Base-by-base conservation (phyloP, 768 basidiomycete species). In the Suillus plorans region DNA sequence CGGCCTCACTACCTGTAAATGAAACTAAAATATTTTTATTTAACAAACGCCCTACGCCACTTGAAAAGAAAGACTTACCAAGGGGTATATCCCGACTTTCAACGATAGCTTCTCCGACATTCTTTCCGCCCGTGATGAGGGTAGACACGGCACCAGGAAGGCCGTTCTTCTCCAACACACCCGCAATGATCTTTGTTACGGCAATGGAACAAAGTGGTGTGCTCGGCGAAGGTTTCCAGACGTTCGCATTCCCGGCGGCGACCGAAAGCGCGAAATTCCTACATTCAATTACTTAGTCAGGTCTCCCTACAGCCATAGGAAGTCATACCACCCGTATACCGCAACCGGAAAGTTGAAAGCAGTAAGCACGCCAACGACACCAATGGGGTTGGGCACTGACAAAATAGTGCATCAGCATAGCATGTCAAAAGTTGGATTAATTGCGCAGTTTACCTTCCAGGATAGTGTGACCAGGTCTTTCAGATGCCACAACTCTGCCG, bases 341-440 rank as follows among this genome's bases (percentile, higher is more conserved):
- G 95, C 95, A 50, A 94, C 89, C 12, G 97, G 97, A 74, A 98
- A 99, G 76, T 99, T 99, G 82, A 97, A 98, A 0, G 97, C 97
- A 25, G 93, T 90, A 60, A 99, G 78, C 12, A 97, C 86, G 37
- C 82, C 88, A 10, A 90, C 81, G 3, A 88, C 80, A 12, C 89
- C 89, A 0, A 98, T 82, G 25, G 97, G 96, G 74, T 97, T 97
- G 10, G 96, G 92, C 4, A 97, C 94, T 95, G 69, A 25, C 39
- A 66, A 71, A 69, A 25, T 61, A 64, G 63, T 67, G 68, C 39
- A 39, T 69, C 22, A 60, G 63, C 25, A 56, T 53, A 63, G 41
- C 50, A 57, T 36, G 44, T 28, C 18, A 62, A 49, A 4, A 56
- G 66, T 63, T 22, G 52, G 58, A 57, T 37, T 61, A 52, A 44